Conservation (phyloP, 257 asterid genomes). For the Misopates orontium region DNA sequence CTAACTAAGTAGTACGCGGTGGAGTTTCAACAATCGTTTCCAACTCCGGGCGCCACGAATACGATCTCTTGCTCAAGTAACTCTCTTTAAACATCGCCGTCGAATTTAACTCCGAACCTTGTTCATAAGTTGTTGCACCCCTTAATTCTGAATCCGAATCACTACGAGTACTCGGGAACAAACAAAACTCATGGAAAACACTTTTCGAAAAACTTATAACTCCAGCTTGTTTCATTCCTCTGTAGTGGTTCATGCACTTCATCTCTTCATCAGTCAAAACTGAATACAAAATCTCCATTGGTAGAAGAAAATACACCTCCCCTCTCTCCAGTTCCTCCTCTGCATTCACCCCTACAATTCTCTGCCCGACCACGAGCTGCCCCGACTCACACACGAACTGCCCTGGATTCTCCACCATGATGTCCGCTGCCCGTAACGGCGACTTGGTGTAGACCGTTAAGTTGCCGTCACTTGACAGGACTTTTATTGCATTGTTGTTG, state of each 20-base stretch:
- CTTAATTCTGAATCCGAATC: slow-evolving; percentile 9
- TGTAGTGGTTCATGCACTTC: slow-evolving; percentile 30
- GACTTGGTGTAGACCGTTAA: slow-evolving; percentile 44
- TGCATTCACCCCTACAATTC: slow-evolving; percentile 52
- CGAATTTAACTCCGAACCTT: background rate
- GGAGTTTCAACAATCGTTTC: slow-evolving; percentile 72
- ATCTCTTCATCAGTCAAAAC: slow-evolving; percentile 64
- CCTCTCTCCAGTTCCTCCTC: slow-evolving; percentile 64
- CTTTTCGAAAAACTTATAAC: slow-evolving; percentile 35
- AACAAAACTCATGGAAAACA: slow-evolving; percentile 57
- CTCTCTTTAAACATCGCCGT: slow-evolving; percentile 13
- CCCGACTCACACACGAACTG: slow-evolving; percentile 54
- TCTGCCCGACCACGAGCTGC: slow-evolving; percentile 46
- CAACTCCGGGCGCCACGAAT: slow-evolving; percentile 76
- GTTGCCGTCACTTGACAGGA: slow-evolving; percentile 48
- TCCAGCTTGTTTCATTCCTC: slow-evolving; percentile 17
- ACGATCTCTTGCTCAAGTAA: slow-evolving; percentile 56
- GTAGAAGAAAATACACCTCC: slow-evolving; percentile 52
- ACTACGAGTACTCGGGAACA: slow-evolving; percentile 35
- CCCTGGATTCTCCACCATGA: slow-evolving; percentile 66
- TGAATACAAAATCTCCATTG: slow-evolving; percentile 71
- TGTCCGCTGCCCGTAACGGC: slow-evolving; percentile 48
- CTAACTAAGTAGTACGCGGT: slow-evolving; percentile 23
- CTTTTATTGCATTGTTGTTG: slow-evolving; percentile 36
- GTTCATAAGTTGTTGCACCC: too few relatives aligned